Evolutionary conservation across 1,139 yeast genomes (phyloP).

Genomic region (Hyphopichia burtonii): DNA sequence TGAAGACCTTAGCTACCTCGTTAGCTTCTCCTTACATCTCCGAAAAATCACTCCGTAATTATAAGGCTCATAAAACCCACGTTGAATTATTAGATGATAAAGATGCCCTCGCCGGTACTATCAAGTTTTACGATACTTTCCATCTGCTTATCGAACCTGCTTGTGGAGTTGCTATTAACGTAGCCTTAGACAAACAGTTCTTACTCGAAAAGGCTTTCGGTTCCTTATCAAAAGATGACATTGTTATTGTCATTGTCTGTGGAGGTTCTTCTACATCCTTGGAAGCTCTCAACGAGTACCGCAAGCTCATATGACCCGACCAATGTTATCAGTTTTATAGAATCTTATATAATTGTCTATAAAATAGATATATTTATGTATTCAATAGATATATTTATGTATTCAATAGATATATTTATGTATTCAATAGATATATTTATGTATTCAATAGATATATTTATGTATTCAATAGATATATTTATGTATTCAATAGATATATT

Average conservation of each 20-base stretch:
- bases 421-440: no score
- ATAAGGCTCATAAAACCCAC: constrained; percentile 36
- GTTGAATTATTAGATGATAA: constrained; percentile 52
- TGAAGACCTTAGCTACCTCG: constrained; percentile 58
- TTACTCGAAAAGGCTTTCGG: constrained; percentile 30
- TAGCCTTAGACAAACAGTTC: constrained; percentile 40
- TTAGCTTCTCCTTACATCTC: constrained; percentile 62
- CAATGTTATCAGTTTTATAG: no score
- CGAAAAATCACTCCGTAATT: constrained; percentile 41
- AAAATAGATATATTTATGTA: no score
- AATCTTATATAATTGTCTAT: no score
- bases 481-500: no score
- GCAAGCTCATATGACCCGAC: neutral
- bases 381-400: no score
- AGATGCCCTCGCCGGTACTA: constrained; percentile 53
- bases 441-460: no score
- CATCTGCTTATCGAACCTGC: constrained; percentile 67
- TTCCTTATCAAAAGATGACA: constrained; percentile 42
- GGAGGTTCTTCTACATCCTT: constrained; percentile 49
- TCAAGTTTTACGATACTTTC: constrained; percentile 48
- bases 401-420: no score
- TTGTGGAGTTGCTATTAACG: constrained; percentile 68
- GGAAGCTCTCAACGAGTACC: neutral
- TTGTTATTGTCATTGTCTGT: constrained; percentile 59
- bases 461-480: no score